Conservation (phyloP, 129 eudicot species). For the Flaveria bidentis region DNA sequence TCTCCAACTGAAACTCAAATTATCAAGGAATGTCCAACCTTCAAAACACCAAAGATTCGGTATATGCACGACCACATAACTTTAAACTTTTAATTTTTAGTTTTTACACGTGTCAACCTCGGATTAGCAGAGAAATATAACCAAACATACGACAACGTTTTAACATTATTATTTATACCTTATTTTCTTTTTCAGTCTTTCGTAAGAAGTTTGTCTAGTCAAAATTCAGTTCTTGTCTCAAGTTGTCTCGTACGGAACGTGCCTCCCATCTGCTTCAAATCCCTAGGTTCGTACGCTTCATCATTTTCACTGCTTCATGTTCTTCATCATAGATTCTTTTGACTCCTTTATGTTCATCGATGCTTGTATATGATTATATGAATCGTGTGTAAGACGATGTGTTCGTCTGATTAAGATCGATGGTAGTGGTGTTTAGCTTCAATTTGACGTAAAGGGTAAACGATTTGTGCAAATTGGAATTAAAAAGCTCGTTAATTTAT, state of each 20-base stretch:
- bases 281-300: slow-evolving; percentile 51
- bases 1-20: too few species aligned
- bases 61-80: too few species aligned
- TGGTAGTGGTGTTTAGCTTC: background rate
- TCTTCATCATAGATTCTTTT: background rate
- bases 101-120: too few species aligned
- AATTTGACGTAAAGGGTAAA: background rate
- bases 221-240: slow-evolving; percentile 35
- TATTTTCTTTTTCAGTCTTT: background rate
- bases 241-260: slow-evolving; percentile 43
- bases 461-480: slow-evolving; percentile 1
- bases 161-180: background rate
- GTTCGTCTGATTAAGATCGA: slow-evolving; percentile 10
- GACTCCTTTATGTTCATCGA: slow-evolving; percentile 16
- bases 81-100: too few species aligned
- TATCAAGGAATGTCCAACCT: too few species aligned
- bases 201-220: slow-evolving; percentile 24
- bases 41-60: too few species aligned
- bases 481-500: background rate
- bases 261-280: slow-evolving; percentile 24
- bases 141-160: background rate
- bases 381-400: background rate
- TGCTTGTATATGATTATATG: slow-evolving; percentile 1
- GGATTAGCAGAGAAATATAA: too few species aligned
- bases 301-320: slow-evolving; percentile 13